Evolutionary conservation across 352 stramenopile genomes (phyloP), one percentile per base, ranked within the genome.

Genomic region (Peronosclerospora sorghi): DNA sequence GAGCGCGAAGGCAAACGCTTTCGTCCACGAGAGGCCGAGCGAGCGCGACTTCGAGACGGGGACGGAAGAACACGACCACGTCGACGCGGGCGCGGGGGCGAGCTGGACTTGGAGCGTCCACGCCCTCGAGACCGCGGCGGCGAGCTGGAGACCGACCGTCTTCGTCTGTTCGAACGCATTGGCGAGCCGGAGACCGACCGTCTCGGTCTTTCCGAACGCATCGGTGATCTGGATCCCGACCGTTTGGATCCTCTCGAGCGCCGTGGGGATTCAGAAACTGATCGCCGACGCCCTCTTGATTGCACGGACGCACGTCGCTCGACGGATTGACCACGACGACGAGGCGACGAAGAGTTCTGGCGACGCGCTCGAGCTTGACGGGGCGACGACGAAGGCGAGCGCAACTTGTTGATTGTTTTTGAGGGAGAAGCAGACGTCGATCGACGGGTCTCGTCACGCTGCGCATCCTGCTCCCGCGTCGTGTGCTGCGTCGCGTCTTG

Each of bases 401-500:
- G 57, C 5, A 37, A n/a, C 32, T 57, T 54, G 12, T 13, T 34
- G 4, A 14, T 10, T 7, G 34, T 27, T 19, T 8, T 17, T 26
- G 20, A 26, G 13, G 54, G 48, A 27, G 51, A 57, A 1, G 12
- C 32, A 1, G 37, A 45, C 5, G 47, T 27, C 12, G 54, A 59
- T 12, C 46, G 45, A 44, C 52, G 48, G 4, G 32, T 10, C 15
- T 50, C 45, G 19, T 35, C 18, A 20, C 34, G 38, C n/a, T n/a
- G 18, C 39, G 42, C 20, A 6, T 51, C 53, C 40, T 48, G 32
- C 8, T 35, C 44, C 13, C 36, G 47, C 5, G 32, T 18, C 35
- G 55, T 56, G 29, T 48, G 19, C 1, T 46, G 30, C 5, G 56
- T 56, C 30, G 66, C 51, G 5, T 68, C 55, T 4, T 76, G 64